A percentile compares a stretch with the other conserved stretches of the same genome.
Evolutionary conservation across 192 early-diverging fungal species (phyloP).

Genomic region (Mortierella hygrophila): DNA sequence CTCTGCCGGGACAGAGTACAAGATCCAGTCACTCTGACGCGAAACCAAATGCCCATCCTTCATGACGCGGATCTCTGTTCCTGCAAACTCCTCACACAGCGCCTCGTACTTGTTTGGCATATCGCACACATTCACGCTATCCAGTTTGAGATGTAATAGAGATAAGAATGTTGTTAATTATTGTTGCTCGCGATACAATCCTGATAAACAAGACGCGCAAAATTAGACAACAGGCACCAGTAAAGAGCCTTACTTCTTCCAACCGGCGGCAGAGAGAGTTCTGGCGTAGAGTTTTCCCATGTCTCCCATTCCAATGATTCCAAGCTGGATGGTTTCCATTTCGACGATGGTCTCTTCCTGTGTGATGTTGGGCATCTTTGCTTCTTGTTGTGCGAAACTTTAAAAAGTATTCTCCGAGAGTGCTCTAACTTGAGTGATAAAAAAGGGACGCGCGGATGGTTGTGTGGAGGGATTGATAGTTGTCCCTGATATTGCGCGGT

Average conservation of each 20-base stretch:
- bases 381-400: not conserved
- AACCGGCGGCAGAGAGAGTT: slow-evolving; percentile 79
- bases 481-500: not conserved
- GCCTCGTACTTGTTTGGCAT: slow-evolving; percentile 78
- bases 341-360: slow-evolving; percentile 40
- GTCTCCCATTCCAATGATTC: slow-evolving; percentile 95
- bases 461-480: not conserved
- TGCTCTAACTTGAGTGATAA: not conserved
- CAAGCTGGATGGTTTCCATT: slow-evolving; percentile 78
- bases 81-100: slow-evolving; percentile 71
- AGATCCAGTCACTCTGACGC: slow-evolving; percentile 87
- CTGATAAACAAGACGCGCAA: not conserved
- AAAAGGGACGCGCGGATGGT: not conserved
- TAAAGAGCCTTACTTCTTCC: slow-evolving; percentile 70
- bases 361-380: not conserved
- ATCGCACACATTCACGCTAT: slow-evolving; percentile 91
- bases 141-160: not conserved
- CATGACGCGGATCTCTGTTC: slow-evolving; percentile 71
- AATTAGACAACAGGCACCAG: not conserved
- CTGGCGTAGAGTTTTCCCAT: slow-evolving; percentile 95
- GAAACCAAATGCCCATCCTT: slow-evolving; percentile 89
- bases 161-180: not conserved
- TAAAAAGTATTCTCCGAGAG: slow-evolving; percentile 4
- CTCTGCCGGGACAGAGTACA: slow-evolving; percentile 96
- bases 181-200: not conserved